Conservation (phyloP, 148 eudicot species). For the Arbutus unedo region DNA sequence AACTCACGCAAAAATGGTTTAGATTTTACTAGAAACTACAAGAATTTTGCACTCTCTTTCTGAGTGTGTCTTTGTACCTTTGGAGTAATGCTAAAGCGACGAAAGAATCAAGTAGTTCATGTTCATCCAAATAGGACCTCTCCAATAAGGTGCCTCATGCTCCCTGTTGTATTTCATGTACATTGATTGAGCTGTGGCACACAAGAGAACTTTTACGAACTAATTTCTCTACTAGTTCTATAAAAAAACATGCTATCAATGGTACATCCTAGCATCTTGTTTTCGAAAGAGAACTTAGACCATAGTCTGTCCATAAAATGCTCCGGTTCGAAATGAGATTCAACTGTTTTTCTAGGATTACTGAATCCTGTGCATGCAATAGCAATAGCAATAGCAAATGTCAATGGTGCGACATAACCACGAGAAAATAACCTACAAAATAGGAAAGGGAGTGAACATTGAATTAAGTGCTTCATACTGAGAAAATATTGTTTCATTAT, state of each 20-base stretch:
- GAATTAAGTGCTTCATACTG: neutral
- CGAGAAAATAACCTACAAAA: neutral
- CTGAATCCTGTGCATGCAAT: constrained; percentile 50
- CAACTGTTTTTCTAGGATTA: constrained; percentile 82
- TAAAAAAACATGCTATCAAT: constrained; percentile 6
- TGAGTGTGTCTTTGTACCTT: constrained; percentile 64
- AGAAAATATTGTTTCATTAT: neutral
- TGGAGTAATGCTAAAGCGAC: constrained; percentile 76
- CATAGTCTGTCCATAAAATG: constrained; percentile 75
- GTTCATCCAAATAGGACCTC: constrained; percentile 96
- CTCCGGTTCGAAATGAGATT: constrained; percentile 79
- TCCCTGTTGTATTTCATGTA: constrained; percentile 94
- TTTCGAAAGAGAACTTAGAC: constrained; percentile 82
- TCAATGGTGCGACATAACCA: neutral
- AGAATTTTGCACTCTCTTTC: too few relatives aligned
- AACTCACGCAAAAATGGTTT: constrained; percentile 1
- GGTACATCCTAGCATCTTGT: constrained; percentile 50
- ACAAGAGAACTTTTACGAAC: neutral
- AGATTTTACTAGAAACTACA: neutral
- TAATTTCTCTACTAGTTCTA: neutral
- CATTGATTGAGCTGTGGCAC: constrained; percentile 66
- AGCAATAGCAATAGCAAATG: constrained; percentile 11
- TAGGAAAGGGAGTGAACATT: neutral
- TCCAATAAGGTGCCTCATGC: constrained; percentile 97
- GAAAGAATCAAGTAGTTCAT: constrained; percentile 94